Percentiles rank a stretch among this genome's conserved stretches.
Conservation (phyloP, 257 asterid genomes). For the Avicennia marina region DNA sequence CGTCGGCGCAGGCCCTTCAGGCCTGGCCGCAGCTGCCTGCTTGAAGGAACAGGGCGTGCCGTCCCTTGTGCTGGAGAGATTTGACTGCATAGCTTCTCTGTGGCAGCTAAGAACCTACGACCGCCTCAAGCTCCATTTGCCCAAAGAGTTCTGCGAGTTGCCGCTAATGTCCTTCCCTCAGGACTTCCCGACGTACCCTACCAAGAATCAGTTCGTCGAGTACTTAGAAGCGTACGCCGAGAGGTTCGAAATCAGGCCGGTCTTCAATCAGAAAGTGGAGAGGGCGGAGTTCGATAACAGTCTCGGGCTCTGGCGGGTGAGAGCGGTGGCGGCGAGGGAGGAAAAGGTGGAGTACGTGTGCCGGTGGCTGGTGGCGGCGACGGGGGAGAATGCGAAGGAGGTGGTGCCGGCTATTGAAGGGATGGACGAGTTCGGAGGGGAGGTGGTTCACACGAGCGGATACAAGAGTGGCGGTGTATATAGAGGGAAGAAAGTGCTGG, state of each 20-base stretch:
- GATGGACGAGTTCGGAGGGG: conserved; percentile 42
- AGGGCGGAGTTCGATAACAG: conserved; percentile 43
- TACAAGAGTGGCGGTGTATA: conserved; percentile 57
- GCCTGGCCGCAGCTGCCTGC: conserved; percentile 81
- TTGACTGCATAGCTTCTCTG: conserved; percentile 69
- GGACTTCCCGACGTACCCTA: conserved; percentile 69
- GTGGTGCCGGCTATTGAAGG: conserved; percentile 62
- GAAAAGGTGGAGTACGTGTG: conserved; percentile 47
- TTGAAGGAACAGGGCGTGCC: conserved; percentile 48
- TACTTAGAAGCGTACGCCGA: conserved; percentile 59
- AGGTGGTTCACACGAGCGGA: conserved; percentile 54
- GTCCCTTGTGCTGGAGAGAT: conserved; percentile 60
- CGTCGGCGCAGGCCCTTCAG: conserved; percentile 87
- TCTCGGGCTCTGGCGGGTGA: conserved; percentile 54
- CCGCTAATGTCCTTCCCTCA: conserved; percentile 72
- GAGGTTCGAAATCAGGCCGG: conserved; percentile 53
- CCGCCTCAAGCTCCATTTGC: conserved; percentile 75
- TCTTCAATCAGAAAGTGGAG: conserved; percentile 43
- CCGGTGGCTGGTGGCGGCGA: conserved; percentile 79
- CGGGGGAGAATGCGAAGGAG: conserved; percentile 91
- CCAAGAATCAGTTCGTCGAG: conserved; percentile 56
- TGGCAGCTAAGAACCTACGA: conserved; percentile 87
- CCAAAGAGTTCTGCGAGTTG: conserved; percentile 76
- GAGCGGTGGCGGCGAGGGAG: background rate
- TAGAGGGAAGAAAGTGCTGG: conserved; percentile 57